These are phyloP conservation scores for Dalbergia cultrata DNA, from an alignment of 306 rosid genomes.

Conservation along the genomic window DNA sequence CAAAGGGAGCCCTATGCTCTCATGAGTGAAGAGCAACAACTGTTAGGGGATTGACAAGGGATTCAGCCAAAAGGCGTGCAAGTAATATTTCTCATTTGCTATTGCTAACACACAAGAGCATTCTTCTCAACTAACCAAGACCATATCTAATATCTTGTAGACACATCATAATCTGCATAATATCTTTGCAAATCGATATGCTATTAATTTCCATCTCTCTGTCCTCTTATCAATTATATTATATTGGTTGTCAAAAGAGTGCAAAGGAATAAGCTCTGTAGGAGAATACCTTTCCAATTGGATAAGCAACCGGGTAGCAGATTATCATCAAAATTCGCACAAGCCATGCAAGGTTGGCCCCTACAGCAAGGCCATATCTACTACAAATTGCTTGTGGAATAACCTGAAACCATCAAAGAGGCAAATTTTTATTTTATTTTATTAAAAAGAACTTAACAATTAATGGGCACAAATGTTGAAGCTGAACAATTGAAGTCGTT, in stretches of 20 bases:
- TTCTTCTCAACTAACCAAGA: slow-evolving; percentile 20
- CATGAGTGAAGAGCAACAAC: slow-evolving; percentile 15
- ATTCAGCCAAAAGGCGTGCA: slow-evolving; percentile 38
- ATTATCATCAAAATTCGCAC: slow-evolving; percentile 83
- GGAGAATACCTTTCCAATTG: slow-evolving; percentile 85
- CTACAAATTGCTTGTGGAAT: slow-evolving; percentile 97
- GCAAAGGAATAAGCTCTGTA: slow-evolving; percentile 12
- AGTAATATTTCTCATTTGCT: slow-evolving; percentile 13
- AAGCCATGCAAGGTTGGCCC: slow-evolving; percentile 86
- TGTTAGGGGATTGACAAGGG: not conserved
- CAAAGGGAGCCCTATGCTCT: slow-evolving; percentile 4
- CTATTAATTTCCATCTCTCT: slow-evolving; percentile 21
- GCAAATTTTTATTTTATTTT: not conserved
- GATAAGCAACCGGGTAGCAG: slow-evolving; percentile 91
- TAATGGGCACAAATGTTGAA: not conserved
- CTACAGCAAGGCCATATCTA: slow-evolving; percentile 97
- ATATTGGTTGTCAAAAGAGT: slow-evolving; percentile 31
- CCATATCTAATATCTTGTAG: slow-evolving; percentile 7
- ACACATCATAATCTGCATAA: slow-evolving; percentile 6
- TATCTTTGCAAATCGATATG: not conserved
- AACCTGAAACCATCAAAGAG: slow-evolving; percentile 67
- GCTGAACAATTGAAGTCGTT: not conserved
- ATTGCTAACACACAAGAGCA: not conserved
- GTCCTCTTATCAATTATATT: slow-evolving; percentile 14
- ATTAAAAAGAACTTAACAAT: not conserved